Evolutionary conservation across 805 yeast genomes (phyloP), one percentile per base, ranked within the genome.

Genomic region (Metschnikowia lachancei): DNA sequence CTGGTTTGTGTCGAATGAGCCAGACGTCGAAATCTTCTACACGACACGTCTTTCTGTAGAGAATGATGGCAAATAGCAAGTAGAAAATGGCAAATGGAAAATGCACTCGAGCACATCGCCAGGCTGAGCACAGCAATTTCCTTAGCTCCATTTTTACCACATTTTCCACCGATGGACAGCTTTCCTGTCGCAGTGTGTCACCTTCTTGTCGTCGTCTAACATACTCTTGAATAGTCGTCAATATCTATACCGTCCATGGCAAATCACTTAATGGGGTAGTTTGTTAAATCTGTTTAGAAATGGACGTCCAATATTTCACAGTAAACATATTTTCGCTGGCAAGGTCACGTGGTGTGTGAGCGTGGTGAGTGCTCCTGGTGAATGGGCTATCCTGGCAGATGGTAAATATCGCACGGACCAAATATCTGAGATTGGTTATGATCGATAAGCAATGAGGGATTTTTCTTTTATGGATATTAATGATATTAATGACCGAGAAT

Each of bases 171-270:
- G 19, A 13, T 37, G 19, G n/a, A 8, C 19, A 18, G 20, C 31
- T 26, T 14, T 10, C 37, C 36, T 24, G 44, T 39, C 38, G 9
- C 38, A 41, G 34, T 41, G 33, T 17, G 7, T 34, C 44, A 26
- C 39, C 34, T 34, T 44, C 33, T 36, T 26, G 20, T 45, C 46
- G 20, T 46, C 46, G 18, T 34, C 39, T 41, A 38, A 76, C 81
- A 64, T 76, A 78, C 83, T 64, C 82, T 78, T 61, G 80, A 70
- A 57, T 77, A 77, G 53, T 79, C 82, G 60, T 81, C 87, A 52
- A 79, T 72, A 55, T 81, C 86, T 82, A 81, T 80, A 46, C 68
- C 74, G 48, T 80, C 84, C 84, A 80, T 79, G 18, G 37, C 33
- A 36, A 33, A 43, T 18, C 33, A 39, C 42, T 38, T 28, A 36